Conservation (phyloP, 176 grass and related monocot species). For the Phyllostachys edulis region DNA sequence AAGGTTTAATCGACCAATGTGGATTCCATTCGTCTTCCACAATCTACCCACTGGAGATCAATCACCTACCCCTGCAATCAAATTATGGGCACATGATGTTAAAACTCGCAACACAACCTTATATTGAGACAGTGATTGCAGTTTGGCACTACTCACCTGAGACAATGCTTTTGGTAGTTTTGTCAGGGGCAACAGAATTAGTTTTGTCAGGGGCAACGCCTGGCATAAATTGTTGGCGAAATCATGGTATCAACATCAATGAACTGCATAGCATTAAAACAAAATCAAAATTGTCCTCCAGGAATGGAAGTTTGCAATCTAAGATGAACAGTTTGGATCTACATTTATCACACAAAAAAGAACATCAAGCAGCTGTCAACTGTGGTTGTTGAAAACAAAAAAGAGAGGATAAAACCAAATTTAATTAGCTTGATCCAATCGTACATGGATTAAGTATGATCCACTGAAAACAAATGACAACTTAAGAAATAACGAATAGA, state of each 20-base stretch:
- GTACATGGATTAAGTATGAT: background rate
- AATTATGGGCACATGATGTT: too few species aligned
- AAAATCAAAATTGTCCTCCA: background rate
- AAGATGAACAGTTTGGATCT: background rate
- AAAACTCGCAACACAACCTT: too few species aligned
- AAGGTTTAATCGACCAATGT: too few species aligned
- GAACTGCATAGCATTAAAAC: slow-evolving; percentile 45
- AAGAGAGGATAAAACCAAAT: background rate
- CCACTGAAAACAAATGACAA: slow-evolving; percentile 9
- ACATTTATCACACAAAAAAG: background rate
- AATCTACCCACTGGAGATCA: too few species aligned
- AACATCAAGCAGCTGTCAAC: background rate
- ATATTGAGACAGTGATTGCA: too few species aligned
- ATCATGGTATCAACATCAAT: slow-evolving; percentile 94
- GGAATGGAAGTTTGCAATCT: background rate
- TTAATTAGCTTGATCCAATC: background rate
- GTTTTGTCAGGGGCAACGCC: too few species aligned
- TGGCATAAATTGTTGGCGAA: slow-evolving; percentile 87
- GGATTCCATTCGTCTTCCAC: too few species aligned
- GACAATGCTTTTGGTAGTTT: too few species aligned
- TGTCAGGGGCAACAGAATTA: too few species aligned
- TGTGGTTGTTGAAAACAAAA: background rate
- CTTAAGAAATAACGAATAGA: background rate
- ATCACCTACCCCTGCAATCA: too few species aligned
- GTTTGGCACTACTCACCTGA: too few species aligned